Base-by-base conservation (phyloP, 2,329 filamentous ascomycete species). In the Paramyrothecium roridum region DNA sequence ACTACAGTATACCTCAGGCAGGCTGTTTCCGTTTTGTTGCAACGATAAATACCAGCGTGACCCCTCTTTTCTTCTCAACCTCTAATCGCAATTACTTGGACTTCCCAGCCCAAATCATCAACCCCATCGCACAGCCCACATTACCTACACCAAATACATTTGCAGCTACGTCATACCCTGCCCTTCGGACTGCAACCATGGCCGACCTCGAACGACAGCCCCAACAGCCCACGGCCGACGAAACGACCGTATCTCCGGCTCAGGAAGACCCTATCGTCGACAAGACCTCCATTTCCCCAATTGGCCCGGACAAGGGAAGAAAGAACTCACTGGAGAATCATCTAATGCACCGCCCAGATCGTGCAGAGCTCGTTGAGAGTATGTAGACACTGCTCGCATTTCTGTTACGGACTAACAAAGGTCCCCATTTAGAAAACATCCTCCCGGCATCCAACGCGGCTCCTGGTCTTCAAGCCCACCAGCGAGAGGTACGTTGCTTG, bases 341-440 rank as follows among this genome's bases (percentile, higher is more conserved):
- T 66, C 79, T 91, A 53, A 82, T 86, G 69, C 84, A 86, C 64
- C 88, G 91, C 45, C 89, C 89, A 22, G 84, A 91, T 21, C 86
- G 89, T 55, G 83, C 91, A 37, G 85, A 91, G 66, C 80, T 97
- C 21, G 78, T 96, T 59, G 89, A 95, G 69, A 89, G 90, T 93
- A 77, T 59, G 84, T 74, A 21, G 12, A 48, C 57, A n/a, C 23
- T 11, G 10, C 23, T 23, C 30, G 46, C n/a, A 48, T 51, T 22
- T 13, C 21, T n/a, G 22, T 45, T 47, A 33, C 17, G 21, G 30
- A 50, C 48, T 49, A n/a, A 45, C 19, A 13, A 45, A 17, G 40
- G 40, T 30, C 26, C 26, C 21, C 3, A 55, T 56, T 53, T 64
- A 93, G 90, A 87, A 63, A 96, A 96, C 74, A 96, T 97, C 70